phyloP scores from a whole-genome alignment of 2,329 filamentous ascomycete genomes.

The Diplodia sapinea region DNA sequence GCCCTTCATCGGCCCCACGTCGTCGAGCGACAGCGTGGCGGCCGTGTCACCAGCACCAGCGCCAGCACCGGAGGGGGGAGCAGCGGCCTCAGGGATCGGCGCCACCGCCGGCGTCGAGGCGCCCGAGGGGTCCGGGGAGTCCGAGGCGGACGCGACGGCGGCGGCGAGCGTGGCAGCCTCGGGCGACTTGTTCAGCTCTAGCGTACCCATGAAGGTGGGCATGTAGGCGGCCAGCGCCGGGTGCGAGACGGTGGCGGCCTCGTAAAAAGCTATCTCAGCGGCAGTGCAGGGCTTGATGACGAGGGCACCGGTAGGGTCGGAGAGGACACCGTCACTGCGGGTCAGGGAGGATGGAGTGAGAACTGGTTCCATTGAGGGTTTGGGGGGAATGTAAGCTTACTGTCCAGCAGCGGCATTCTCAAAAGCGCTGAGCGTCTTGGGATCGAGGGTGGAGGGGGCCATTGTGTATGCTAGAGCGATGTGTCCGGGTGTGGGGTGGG shows the following conservation, averaged over 20 bases:
- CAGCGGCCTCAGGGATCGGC: slow-evolving; percentile 15
- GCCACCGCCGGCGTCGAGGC: slow-evolving; percentile 15
- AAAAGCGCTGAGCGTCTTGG: slow-evolving; percentile 70
- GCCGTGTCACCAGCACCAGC: slow-evolving; percentile 36
- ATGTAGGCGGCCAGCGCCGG: slow-evolving; percentile 79
- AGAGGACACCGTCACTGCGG: slow-evolving; percentile 83
- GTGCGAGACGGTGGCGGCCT: slow-evolving; percentile 69
- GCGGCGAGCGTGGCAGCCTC: slow-evolving; percentile 33
- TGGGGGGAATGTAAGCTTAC: slow-evolving; percentile 57
- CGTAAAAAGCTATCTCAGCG: slow-evolving; percentile 88
- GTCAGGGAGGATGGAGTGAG: slow-evolving; percentile 2
- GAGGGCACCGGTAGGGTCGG: slow-evolving; percentile 79
- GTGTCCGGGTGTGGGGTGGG: neutral
- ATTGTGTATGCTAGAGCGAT: neutral
- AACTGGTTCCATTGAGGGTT: neutral
- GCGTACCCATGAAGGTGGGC: slow-evolving; percentile 81
- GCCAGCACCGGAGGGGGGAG: neutral
- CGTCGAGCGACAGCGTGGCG: slow-evolving; percentile 34
- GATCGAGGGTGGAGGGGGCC: slow-evolving; percentile 49
- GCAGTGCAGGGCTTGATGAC: slow-evolving; percentile 94
- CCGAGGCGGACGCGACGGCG: slow-evolving; percentile 44
- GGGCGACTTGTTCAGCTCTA: slow-evolving; percentile 66
- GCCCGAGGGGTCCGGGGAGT: neutral
- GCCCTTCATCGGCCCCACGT: slow-evolving; percentile 55
- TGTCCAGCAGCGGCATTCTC: slow-evolving; percentile 82